Evolutionary conservation across 306 rosid genomes (phyloP), one percentile per base, ranked within the genome.

Genomic region (Abrus precatorius): DNA sequence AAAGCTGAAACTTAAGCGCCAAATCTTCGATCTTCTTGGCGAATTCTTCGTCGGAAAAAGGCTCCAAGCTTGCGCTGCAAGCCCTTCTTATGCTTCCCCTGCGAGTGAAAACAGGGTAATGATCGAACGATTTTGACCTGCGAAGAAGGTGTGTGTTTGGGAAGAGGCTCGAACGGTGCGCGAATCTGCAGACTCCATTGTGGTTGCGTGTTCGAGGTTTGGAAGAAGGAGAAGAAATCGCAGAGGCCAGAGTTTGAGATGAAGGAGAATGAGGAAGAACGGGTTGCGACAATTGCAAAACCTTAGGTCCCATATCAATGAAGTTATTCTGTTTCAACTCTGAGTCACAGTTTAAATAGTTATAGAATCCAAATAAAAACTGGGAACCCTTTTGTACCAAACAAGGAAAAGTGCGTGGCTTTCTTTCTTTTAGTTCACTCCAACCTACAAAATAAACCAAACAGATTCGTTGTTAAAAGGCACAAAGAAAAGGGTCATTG

Each of bases 11-110:
- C 50, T 90, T 79, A 11, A 92, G 80, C 0, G 97, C 87, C 40
- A 93, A 69, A 50, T 96, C 98, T 34, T 89, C 93, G 27, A 93
- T 89, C 66, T 87, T 88, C 89, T 86, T 90, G 0, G 89, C 87
- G 82, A 93, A 96, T 55, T 93, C 97, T 32, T 96, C 99, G 20
- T 92, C 97, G 1, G 98, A 90, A 63, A 89, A 92, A 0, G 89
- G 83, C 20, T 88, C 88, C 9, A 88, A 73, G 84, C 85, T 85
- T 11, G 95, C 97, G 67, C 92, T 89, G 86, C 87, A 90, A 8
- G 88, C 80, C 27, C 94, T 88, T 50, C 65, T 82, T 1, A 86
- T 7, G 2, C 83, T 72, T 13, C 85, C 84, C 9, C 7, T 7
- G 10, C 67, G 66, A 8, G 72, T 82, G 8, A 61, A 78, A n/a